A percentile compares a stretch with the other conserved stretches of the same genome.
These are phyloP conservation scores for Plicaturopsis crispa DNA, from an alignment of 768 basidiomycete species.

Conservation along the genomic window DNA sequence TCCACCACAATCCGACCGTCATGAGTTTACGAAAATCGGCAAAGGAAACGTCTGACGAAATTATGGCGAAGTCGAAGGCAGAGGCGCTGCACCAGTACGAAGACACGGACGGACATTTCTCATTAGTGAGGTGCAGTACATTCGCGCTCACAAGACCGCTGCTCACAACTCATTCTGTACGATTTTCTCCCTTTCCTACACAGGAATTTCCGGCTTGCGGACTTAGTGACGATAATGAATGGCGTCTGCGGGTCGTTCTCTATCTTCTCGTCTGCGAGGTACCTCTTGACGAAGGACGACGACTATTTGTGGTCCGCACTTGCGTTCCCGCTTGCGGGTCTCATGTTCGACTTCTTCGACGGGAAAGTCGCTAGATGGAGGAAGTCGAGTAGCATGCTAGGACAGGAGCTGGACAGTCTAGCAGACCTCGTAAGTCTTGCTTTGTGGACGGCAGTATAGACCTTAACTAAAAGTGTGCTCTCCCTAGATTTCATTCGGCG, in stretches of 20 bases:
- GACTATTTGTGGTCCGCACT: slow-evolving; percentile 85
- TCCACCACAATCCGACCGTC: slow-evolving; percentile 6
- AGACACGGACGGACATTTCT: slow-evolving; percentile 93
- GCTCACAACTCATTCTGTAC: slow-evolving; percentile 7
- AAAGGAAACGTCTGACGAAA: slow-evolving; percentile 18
- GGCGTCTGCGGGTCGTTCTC: slow-evolving; percentile 97
- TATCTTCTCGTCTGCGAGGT: slow-evolving; percentile 87
- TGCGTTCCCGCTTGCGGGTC: slow-evolving; percentile 80
- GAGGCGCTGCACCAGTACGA: slow-evolving; percentile 72
- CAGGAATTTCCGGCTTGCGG: slow-evolving; percentile 96
- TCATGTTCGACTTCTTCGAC: slow-evolving; percentile 97
- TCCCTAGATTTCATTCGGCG: slow-evolving; percentile 89
- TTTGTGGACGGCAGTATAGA: slow-evolving; percentile 6
- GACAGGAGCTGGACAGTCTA: slow-evolving; percentile 95
- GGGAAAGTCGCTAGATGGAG: slow-evolving; percentile 98
- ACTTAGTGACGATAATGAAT: slow-evolving; percentile 98
- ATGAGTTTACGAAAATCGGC: slow-evolving; percentile 48
- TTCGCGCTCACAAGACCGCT: slow-evolving; percentile 1
- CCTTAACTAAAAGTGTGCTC: slow-evolving; percentile 5
- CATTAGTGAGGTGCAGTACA: slow-evolving; percentile 86
- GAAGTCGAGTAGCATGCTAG: slow-evolving; percentile 90
- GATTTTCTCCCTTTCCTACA: slow-evolving; percentile 9
- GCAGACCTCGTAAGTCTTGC: slow-evolving; percentile 75
- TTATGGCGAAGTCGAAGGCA: slow-evolving; percentile 18
- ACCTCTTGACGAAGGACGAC: slow-evolving; percentile 72